Base-by-base conservation (phyloP, 345 rosid genomes). In the Brassica carinata region DNA sequence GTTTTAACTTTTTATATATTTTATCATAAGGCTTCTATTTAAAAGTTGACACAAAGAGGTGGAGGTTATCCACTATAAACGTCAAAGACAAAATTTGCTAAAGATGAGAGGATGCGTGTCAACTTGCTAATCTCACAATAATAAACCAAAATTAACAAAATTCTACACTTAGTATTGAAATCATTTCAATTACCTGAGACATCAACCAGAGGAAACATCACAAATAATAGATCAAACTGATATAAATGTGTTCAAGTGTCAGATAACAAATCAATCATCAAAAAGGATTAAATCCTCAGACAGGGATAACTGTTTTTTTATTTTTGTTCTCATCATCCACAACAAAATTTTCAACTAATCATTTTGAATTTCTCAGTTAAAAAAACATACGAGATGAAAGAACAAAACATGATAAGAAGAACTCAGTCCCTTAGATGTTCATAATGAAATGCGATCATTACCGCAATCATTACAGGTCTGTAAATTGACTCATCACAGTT, bases 221-320 rank as follows among this genome's bases (percentile, higher is more conserved):
- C 33, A 58, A 18, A 1, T 3, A 8, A 30, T 17, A 55, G 13
- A 15, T 10, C 3, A 33, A 17, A 71, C 17, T 14, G 59, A 38
- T n/a, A 73, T 5, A 0, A 18, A 64, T 17, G 9, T 34, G 30
- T 17, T n/a, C 10, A 13, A 5, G 55, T 63, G 81, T 77, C 81
- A 71, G 81, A 71, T 23, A 9, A 77, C 7, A 40, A 30, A 61
- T 23, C 18, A 70, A 33, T 71, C 66, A 78, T 64, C 81, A 72
- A 78, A 34, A 7, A 64, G 81, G 68, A 34, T 18, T 53, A 6
- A 57, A 64, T 59, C 76, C 76, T 78, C 76, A 78, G 76, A 5
- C 76, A 78, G 81, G 81, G 72, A 78, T 78, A 78, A 71, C 81
- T 78, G 81, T 71, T 7, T 63, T 65, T 78, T 51, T 1, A 18